Evolutionary conservation across 768 basidiomycete species (phyloP), one percentile per base, ranked within the genome.

Genomic region (Lentinula raphanica): DNA sequence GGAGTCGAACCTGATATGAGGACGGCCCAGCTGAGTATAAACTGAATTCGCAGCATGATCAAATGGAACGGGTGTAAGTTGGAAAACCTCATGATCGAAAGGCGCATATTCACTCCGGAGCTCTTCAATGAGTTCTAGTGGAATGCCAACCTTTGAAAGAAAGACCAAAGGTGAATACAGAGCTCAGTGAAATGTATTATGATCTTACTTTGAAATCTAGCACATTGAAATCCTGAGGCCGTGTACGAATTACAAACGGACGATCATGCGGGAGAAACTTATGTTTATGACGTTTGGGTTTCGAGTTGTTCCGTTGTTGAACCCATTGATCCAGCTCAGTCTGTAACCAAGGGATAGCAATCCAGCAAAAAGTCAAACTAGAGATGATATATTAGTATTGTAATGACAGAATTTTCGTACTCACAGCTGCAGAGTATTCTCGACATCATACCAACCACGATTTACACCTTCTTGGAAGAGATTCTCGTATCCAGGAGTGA

Each of bases 341-440:
- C 56, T 79, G 78, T 12, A 79, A 56, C 67, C 68, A 76, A 0
- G 76, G 77, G 38, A 79, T 73, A 2, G 69, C 66, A 1, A 79
- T 35, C 72, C 72, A 80, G 0, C 67, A 68, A 45, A 79, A 79
- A 0, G 77, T 58, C 19, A 76, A 61, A 0, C 78, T 79, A 48
- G n/a, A 12, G 8, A 27, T 42, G 11, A 49, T 13, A 27, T 15
- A 49, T 49, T 55, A 38, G 17, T 21, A 58, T n/a, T n/a, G n/a
- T n/a, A n/a, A n/a, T n/a, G n/a, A n/a, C n/a, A n/a, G n/a, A n/a
- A n/a, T n/a, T n/a, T n/a, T n/a, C n/a, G 21, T 21, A 55, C 58
- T 13, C 9, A 58, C 58, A 28, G 21, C 40, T 58, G 49, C 35
- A 36, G 12, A 28, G 53, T 58, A 31, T 65, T 59, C 12, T 59